Evolutionary conservation across 495 filamentous ascomycete species (phyloP), one percentile per base, ranked within the genome.

Genomic region (Podospora pseudoanserina): DNA sequence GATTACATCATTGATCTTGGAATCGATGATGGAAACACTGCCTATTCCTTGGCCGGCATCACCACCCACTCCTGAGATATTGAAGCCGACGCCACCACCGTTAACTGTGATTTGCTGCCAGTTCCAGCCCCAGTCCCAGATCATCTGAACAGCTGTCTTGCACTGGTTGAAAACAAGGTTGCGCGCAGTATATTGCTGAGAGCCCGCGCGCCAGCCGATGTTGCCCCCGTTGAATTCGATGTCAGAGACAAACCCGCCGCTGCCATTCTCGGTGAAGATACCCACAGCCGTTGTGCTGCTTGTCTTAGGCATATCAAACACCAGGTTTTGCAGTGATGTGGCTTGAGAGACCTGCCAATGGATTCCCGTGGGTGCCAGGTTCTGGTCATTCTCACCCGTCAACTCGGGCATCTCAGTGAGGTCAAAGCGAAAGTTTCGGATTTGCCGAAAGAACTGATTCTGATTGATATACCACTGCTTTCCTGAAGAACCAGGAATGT

Each of bases 271-370:
- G 88, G 96, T 96, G 82, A 93, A 96, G 73, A 97, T 89, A 73
- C 94, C 94, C 78, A 49, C 39, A 16, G 32, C 32, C 32, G 32
- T 39, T 16, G 13, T 16, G 39, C 2, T 13, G 9, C 39, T 49
- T 49, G 39, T 49, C 9, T 2, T 13, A 13, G 39, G 39, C 39
- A 49, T 49, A 2, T 6, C 9, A 13, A 49, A 96, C 92, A 54
- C 86, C 84, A 68, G 96, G 86, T 75, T 97, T 97, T 75, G 94
- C 90, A 61, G 96, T 77, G 68, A 87, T 91, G 94, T 96, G 2
- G 94, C 94, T 75, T 98, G 95, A 57, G 91, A 91, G 1, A 97
- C 93, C 75, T 97, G 94, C 92, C 93, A 97, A 77, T 97, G 94
- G 65, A 98, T 92, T 78, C 90, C 92, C 30, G 28, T 67, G 23